Evolutionary conservation across 176 grass and related monocot species (phyloP), one percentile per base, ranked within the genome.

Genomic region (Oropetium thomaeum): DNA sequence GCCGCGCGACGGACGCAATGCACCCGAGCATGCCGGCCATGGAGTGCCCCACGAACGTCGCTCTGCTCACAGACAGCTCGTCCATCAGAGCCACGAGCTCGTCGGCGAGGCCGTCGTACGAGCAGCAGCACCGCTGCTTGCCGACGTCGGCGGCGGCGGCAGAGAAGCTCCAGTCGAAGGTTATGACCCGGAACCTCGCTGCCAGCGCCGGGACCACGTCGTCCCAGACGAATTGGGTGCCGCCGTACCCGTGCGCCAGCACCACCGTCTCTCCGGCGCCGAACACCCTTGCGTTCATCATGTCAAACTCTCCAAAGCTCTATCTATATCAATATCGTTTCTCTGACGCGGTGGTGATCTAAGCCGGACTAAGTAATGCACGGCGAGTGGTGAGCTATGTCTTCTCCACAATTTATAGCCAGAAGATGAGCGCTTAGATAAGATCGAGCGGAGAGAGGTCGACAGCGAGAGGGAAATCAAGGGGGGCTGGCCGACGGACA

Each of bases 81-180:
- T 91, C 90, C 71, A 97, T 85, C 16, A 97, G 73, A 11, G 68
- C 67, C 27, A 87, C 82, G 2, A 97, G 60, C 39, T 80, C 85
- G 14, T 91, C 74, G 22, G 93, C 77, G 28, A 93, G 69, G 42
- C 44, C 59, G n/a, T 69, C 19, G 76, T 91, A 89, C 55, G 90
- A 82, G 55, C 70, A 93, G 13, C 67, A 91, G 4, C 64, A 53
- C 23, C 35, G 27, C 16, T 81, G 27, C 16, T 81, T 58, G 16
- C 78, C 41, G 5, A 32, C 67, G 32, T n/a, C 69, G 1, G 32
- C 67, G 32, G 27, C 69, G 1, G 65, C 47, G 42, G 62, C 81
- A 7, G 82, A 81, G 80, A 97, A 93, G 70, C 87, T 85, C 94
- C 94, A 97, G 76, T 97, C 94, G 84, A 97, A 97, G 53, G 93